Evolutionary conservation across 106 monocot genomes (phyloP).

Genomic region (Dendrobium huoshanense): DNA sequence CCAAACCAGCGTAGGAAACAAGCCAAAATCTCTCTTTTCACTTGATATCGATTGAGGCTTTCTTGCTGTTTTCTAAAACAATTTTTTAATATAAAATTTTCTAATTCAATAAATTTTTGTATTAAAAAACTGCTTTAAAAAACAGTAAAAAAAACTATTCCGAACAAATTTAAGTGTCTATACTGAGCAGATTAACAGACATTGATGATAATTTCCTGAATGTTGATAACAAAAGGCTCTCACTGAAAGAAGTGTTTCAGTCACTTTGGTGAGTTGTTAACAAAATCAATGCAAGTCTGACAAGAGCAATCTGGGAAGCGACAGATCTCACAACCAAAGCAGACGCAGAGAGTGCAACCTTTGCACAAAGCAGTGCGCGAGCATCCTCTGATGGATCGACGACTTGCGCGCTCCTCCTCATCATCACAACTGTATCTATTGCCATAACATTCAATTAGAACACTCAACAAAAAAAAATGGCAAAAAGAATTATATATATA

Average conservation of each 20-base stretch:
- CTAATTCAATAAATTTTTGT: too few species aligned
- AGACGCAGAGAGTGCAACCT: slow-evolving; percentile 58
- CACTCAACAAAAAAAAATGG: neutral
- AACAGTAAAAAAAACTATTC: too few species aligned
- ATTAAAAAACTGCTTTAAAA: too few species aligned
- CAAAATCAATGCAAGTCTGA: slow-evolving; percentile 54
- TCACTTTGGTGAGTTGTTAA: slow-evolving; percentile 18
- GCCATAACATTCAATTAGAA: neutral
- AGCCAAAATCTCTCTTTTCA: too few species aligned
- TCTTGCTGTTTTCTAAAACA: too few species aligned
- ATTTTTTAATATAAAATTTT: too few species aligned
- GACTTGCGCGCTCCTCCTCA: slow-evolving; percentile 56
- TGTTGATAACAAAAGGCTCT: neutral
- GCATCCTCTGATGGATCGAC: slow-evolving; percentile 43
- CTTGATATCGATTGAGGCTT: too few species aligned
- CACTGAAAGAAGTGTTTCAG: neutral
- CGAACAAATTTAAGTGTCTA: too few species aligned
- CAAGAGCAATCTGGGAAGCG: slow-evolving; percentile 62
- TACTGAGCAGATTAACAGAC: too few species aligned
- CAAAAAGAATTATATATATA: too few species aligned
- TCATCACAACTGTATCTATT: slow-evolving; percentile 42
- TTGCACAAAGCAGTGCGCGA: slow-evolving; percentile 33
- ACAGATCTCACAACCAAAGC: slow-evolving; percentile 64
- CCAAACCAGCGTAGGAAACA: too few species aligned
- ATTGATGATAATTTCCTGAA: too few species aligned